A percentile compares a stretch with the other conserved stretches of the same genome.
Evolutionary conservation across 2,329 filamentous ascomycete species (phyloP).

Genomic region (Cladosporium sp.): DNA sequence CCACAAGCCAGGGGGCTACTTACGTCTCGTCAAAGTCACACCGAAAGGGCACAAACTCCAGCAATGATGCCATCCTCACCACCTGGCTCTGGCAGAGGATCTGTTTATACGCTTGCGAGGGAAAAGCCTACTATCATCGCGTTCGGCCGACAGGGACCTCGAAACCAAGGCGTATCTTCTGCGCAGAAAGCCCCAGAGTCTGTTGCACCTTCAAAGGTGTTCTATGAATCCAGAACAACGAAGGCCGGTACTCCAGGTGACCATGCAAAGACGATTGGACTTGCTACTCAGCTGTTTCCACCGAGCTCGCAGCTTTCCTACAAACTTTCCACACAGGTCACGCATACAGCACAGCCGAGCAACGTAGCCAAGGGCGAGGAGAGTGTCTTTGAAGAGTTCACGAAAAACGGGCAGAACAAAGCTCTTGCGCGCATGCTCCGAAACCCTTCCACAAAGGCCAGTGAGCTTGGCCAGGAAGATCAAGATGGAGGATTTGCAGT

Average conservation of each 20-base stretch:
- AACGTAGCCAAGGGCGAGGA: conserved; percentile 23
- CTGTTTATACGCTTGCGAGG: neutral
- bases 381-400: conserved; percentile 24
- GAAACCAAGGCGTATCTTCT: conserved; percentile 32
- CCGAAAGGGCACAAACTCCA: neutral
- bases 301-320: neutral
- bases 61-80: neutral
- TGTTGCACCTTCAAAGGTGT: neutral
- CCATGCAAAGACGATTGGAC: neutral
- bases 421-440: neutral
- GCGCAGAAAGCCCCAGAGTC: neutral
- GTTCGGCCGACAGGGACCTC: conserved; percentile 32
- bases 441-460: neutral
- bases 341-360: neutral
- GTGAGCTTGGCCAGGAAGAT: neutral
- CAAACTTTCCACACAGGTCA: neutral
- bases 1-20: neutral
- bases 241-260: neutral
- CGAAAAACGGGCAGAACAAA: conserved; percentile 1
- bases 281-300: neutral
- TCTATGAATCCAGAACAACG: neutral
- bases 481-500: conserved; percentile 13
- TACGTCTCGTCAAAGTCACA: no score
- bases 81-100: neutral
- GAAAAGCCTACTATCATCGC: conserved; percentile 30